phyloP scores from a whole-genome alignment of 352 stramenopile species.

The Phytophthora uliginosa region DNA sequence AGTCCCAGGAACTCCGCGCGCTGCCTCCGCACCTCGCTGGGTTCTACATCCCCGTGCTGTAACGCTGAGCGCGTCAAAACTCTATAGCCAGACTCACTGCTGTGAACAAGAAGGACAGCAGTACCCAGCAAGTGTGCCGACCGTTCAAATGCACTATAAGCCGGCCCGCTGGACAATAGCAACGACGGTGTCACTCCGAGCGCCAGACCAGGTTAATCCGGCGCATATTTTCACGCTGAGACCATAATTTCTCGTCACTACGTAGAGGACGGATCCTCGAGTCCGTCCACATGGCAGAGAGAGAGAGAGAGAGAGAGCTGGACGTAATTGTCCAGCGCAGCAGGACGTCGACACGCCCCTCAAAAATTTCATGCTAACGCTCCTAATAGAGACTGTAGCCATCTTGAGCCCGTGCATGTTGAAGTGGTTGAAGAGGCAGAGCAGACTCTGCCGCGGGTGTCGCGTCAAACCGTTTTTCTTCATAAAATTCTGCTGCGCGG shows the following conservation, averaged over 20 bases:
- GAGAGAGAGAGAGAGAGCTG: neutral
- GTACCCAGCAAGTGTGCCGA: neutral
- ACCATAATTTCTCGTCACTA: neutral
- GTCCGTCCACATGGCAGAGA: conserved; percentile 19
- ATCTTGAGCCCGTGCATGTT: conserved; percentile 9
- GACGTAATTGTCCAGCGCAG: neutral
- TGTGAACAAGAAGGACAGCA: neutral
- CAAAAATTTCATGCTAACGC: conserved; percentile 2
- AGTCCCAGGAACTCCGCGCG: conserved; percentile 1
- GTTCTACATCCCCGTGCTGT: conserved; percentile 46
- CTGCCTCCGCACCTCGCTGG: conserved; percentile 12
- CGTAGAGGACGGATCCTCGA: neutral
- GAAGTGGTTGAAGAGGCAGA: conserved; percentile 25
- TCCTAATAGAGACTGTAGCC: conserved; percentile 17
- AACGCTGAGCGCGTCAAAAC: conserved; percentile 2
- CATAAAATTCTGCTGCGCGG: conserved; percentile 13
- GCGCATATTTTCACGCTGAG: neutral
- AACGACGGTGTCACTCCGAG: neutral
- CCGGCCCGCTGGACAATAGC: neutral
- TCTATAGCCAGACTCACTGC: conserved; percentile 2
- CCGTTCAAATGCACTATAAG: conserved; percentile 19
- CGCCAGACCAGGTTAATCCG: neutral
- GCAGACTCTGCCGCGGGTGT: neutral
- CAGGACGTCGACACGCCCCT: neutral
- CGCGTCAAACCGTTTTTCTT: conserved; percentile 22